Percentiles rank a stretch among this genome's conserved stretches.
Evolutionary conservation across 768 basidiomycete genomes (phyloP).

Genomic region (Termitomyces sp.): DNA sequence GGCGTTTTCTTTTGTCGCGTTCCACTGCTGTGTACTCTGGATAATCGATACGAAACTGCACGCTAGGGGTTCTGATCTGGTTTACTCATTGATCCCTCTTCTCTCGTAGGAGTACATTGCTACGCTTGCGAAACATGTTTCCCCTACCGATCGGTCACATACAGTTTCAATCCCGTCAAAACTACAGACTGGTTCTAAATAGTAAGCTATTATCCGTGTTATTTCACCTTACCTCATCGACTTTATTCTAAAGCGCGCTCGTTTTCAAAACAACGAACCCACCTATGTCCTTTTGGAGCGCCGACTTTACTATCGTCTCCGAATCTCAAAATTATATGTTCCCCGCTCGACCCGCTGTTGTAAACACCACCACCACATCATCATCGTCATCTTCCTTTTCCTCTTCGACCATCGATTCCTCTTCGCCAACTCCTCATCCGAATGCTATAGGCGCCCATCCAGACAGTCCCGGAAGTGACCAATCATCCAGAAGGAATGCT

Average conservation of each 20-base stretch:
- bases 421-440: slow-evolving; percentile 1
- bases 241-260: slow-evolving; percentile 21
- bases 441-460: slow-evolving; percentile 11
- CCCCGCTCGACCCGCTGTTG: slow-evolving; percentile 15
- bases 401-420: background rate
- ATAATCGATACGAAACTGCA: background rate
- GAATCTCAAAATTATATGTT: slow-evolving; percentile 9
- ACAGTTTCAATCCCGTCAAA: slow-evolving; percentile 27
- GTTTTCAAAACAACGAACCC: slow-evolving; percentile 25
- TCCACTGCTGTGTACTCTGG: background rate
- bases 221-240: background rate
- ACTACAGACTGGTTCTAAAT: slow-evolving; percentile 22
- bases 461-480: slow-evolving; percentile 6
- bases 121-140: slow-evolving; percentile 38
- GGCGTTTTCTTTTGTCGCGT: background rate
- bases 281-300: slow-evolving; percentile 36
- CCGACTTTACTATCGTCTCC: slow-evolving; percentile 40
- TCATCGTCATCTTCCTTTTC: background rate
- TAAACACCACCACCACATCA: background rate
- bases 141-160: slow-evolving; percentile 24
- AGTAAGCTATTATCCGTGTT: slow-evolving; percentile 16
- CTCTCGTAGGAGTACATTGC: slow-evolving; percentile 30
- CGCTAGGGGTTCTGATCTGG: background rate
- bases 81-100: background rate
- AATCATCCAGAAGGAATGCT: slow-evolving; percentile 12